Evolutionary conservation across 331 rosid species (phyloP), one percentile per base, ranked within the genome.

Genomic region (Quercus lobata): DNA sequence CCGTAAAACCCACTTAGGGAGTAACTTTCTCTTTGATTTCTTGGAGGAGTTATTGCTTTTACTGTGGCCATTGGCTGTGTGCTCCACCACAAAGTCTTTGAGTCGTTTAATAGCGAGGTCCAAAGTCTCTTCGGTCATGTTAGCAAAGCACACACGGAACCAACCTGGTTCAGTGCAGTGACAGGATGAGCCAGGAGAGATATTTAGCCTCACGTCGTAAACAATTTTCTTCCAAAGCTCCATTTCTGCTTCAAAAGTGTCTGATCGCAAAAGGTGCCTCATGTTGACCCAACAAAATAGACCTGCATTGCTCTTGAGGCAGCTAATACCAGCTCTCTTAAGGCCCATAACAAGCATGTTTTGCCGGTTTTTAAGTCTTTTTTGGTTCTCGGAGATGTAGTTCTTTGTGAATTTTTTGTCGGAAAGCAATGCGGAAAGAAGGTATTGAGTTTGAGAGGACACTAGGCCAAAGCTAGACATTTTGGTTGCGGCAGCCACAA

Each of bases 401-500:
- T 80, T 93, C 49, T 63, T 89, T 0, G 99, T 88, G 68, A 96
- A 89, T 35, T 92, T 89, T 80, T 88, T 88, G 70, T 96, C 99
- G 1, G 93, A 91, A 0, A 96, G 87, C 97, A 96, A 89, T 55
- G 92, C 92, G 2, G 99, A 83, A 27, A 96, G 93, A 7, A 96
- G 97, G 78, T 92, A 85, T 77, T 96, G 99, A 0, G 99, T 96
- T 79, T 93, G 99, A 0, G 99, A 96, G 0, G 99, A 96, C 5
- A 93, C 90, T 32, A 96, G 85, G 0, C 99, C 98, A 17, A 96
- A 96, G 87, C 99, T 96, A 1, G 99, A 96, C 99, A 96, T 96
- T 77, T 96, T 96, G 1, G 98, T 96, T 0, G 99, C 98, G 0
- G 97, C 91, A 0, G 90, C 86, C 0, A 93, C 92, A 2, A 96